Conservation (phyloP, 495 filamentous ascomycete genomes). For the Neurospora tetrasperma region DNA sequence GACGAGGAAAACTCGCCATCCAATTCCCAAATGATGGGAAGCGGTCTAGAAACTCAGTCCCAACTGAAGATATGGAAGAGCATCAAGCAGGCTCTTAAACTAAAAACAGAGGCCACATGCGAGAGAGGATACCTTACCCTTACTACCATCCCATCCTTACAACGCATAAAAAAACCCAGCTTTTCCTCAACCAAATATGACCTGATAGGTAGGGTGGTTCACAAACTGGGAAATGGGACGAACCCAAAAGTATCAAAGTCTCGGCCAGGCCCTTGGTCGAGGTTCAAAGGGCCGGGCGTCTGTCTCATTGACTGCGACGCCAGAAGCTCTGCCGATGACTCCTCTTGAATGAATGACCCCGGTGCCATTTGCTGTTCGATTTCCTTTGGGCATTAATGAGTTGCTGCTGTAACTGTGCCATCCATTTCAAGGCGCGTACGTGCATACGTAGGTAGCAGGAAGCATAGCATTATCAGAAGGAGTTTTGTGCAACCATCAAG, state of each 20-base stretch:
- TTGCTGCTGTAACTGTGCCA: background rate
- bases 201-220: background rate
- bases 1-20: background rate
- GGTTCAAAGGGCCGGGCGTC: background rate
- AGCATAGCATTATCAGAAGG: background rate
- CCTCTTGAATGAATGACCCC: background rate
- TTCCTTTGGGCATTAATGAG: background rate
- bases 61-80: background rate
- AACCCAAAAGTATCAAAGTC: background rate
- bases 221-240: background rate
- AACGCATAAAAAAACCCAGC: background rate
- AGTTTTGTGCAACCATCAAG: background rate
- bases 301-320: background rate
- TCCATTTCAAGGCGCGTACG: background rate
- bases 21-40: background rate
- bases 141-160: background rate
- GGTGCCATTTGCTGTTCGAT: background rate
- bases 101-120: background rate
- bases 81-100: background rate
- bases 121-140: background rate
- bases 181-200: background rate
- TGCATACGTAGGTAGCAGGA: background rate
- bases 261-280: background rate
- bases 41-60: background rate
- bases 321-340: background rate